Percentiles rank a stretch among this genome's conserved stretches.
phyloP scores from a whole-genome alignment of 1,284 basidiomycete species.

The Ganoderma leucocontextum region DNA sequence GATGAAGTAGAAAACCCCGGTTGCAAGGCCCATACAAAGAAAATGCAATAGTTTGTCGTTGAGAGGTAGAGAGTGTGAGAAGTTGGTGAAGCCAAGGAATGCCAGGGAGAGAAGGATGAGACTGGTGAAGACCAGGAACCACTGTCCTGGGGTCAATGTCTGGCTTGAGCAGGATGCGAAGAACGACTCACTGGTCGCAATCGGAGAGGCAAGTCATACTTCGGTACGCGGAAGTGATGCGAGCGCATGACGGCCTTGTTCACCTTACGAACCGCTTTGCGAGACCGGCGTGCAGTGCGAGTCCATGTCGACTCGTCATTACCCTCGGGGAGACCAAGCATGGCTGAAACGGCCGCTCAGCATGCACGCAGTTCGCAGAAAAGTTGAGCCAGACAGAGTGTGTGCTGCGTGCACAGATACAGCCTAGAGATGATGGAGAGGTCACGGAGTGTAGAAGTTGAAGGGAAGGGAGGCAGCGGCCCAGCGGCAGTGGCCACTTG shows the following conservation, averaged over 20 bases:
- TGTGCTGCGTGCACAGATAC: background rate
- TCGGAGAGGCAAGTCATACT: constrained; percentile 75
- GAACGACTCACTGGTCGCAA: constrained; percentile 67
- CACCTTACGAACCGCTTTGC: constrained; percentile 45
- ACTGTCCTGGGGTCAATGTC: constrained; percentile 50
- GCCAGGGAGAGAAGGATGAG: constrained; percentile 72
- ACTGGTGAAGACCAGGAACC: constrained; percentile 76
- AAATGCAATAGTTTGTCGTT: constrained; percentile 90
- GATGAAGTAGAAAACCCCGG: constrained; percentile 87
- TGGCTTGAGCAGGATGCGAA: constrained; percentile 5
- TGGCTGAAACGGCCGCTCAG: constrained; percentile 12
- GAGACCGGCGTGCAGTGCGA: constrained; percentile 36
- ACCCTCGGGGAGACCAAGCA: constrained; percentile 31
- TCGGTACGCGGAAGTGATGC: constrained; percentile 61
- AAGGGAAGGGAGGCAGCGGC: background rate
- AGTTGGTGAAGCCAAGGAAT: constrained; percentile 78
- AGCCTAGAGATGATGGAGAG: background rate
- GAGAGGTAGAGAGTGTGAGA: constrained; percentile 69
- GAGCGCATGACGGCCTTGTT: constrained; percentile 65
- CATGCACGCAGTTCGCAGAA: background rate
- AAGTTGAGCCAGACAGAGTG: background rate
- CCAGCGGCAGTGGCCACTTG: background rate
- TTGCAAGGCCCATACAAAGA: constrained; percentile 80
- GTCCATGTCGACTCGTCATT: constrained; percentile 37
- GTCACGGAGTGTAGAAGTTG: background rate